Base-by-base conservation (phyloP, 805 yeast genomes). In the Suhomyces kilbournensis region DNA sequence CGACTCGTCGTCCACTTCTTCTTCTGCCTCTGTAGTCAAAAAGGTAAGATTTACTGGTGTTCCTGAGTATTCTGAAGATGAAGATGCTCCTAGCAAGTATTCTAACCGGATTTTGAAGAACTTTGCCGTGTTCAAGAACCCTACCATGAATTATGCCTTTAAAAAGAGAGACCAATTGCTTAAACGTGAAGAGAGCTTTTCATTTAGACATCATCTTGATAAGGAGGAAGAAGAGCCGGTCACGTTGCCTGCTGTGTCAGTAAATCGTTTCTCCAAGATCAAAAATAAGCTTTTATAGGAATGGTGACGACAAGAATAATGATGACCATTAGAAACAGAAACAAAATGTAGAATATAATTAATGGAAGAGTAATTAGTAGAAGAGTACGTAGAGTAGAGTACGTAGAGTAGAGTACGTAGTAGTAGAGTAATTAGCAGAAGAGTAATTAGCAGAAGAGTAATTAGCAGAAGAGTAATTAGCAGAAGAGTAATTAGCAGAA, bases 31-130 rank as follows among this genome's bases (percentile, higher is more conserved):
- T 5, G 38, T 50, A 2, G 48, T 64, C 2, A 80, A 79, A 55
- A 78, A 69, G 55, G 85, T 81, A 9, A 61, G 85, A 30, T 81
- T 81, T 55, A 67, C 67, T 4, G 85, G 84, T 0, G 84, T 81
- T 4, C 73, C 80, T 0, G 78, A 73, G 48, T 81, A 79, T 51
- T 60, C 75, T 2, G 81, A 75, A 32, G 80, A 75, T 6, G 86
- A 81, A 60, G 86, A 81, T 64, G 81, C 80, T 0, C 85, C 85
- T 1, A 70, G 82, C 8, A 65, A 63, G 43, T 72, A 71, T 49
- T 61, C 76, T 3, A 65, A 64, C 49, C 61, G 64, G 20, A 68
- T 75, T 12, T 56, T 75, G 28, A 70, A 67, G 59, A 70, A 73
- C 56, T 75, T 75, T 60, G 75, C 76, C 0, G 66, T 68, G 17